These are phyloP conservation scores for Eimeria tenella DNA, from an alignment of 169 alveolate genomes.

Conservation along the genomic window DNA sequence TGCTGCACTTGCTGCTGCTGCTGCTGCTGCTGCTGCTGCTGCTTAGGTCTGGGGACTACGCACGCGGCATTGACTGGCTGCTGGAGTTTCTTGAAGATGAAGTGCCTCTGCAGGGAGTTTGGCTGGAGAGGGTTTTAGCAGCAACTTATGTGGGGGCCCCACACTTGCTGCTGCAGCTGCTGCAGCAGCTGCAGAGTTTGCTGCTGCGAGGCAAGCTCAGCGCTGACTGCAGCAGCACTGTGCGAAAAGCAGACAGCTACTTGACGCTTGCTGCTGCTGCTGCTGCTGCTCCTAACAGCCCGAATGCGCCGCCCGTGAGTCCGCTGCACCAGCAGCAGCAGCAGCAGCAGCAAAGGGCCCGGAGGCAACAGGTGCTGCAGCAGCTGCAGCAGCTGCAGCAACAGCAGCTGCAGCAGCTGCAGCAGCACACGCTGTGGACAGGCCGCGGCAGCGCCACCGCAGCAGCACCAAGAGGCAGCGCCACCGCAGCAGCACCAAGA, in stretches of 20 bases:
- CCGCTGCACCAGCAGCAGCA: conserved; percentile 19
- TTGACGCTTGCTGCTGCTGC: neutral
- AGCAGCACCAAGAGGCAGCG: no score
- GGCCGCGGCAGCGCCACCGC: no score
- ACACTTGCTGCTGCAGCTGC: conserved; percentile 28
- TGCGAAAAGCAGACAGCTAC: neutral
- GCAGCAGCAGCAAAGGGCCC: conserved; percentile 9
- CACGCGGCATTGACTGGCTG: neutral
- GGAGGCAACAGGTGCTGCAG: neutral
- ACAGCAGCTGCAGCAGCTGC: neutral
- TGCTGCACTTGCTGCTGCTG: neutral
- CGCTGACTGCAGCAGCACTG: neutral
- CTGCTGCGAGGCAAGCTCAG: neutral
- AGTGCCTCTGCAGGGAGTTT: neutral
- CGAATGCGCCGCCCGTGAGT: no score
- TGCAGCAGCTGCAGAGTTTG: conserved; percentile 20
- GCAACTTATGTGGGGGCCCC: conserved; percentile 13
- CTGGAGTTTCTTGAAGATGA: neutral
- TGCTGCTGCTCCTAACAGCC: conserved; percentile 26
- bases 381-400: conserved; percentile 9
- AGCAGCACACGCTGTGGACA: neutral
- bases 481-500: no score
- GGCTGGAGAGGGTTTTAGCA: conserved; percentile 30
- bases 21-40: neutral
- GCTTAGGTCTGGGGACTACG: conserved; percentile 10